Evolutionary conservation across 257 asterid genomes (phyloP), one percentile per base, ranked within the genome.

Genomic region (Ehretia macrophylla): DNA sequence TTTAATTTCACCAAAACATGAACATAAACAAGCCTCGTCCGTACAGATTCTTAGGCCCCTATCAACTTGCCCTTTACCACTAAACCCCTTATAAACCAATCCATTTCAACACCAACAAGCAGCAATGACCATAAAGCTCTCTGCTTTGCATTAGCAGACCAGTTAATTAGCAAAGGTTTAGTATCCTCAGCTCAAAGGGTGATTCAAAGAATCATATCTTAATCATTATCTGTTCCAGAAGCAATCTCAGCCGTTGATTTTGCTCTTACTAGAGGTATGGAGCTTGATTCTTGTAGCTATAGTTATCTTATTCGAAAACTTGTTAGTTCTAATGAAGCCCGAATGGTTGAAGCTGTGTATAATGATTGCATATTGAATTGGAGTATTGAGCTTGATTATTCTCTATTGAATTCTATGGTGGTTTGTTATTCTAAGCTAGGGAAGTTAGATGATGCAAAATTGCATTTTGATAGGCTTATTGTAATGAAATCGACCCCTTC

Each of bases 351-450:
- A 70, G 62, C 69, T 17, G 13, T 84, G 49, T 79, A 70, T 66
- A 35, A 48, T 13, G 55, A 73, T 56, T 62, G 40, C 54, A 20
- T 73, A 56, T 73, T 69, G 49, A 69, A 68, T 10, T 68, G 58
- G 64, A 81, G 80, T 22, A 65, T 75, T 27, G 58, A 64, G 18
- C 70, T 65, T 4, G 72, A 69, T 27, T 54, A 46, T 18, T 56
- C 52, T 32, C 23, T 82, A 51, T 65, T 85, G 69, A 78, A 82
- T 77, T 70, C 89, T 3, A 77, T 82, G 82, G 69, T 76, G 61
- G 61, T 79, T 63, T 79, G 86, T 66, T 77, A 75, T 54, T 77
- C 77, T 68, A 79, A 76, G 54, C 73, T 85, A n/a, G 82, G 83
- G 45, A 72, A 72, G 48, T 58, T 77, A 60, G 85, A 80, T 8